A percentile compares a stretch with the other conserved stretches of the same genome.
These are phyloP conservation scores for Nicotiana rustica DNA, from an alignment of 305 asterid genomes.

Conservation along the genomic window DNA sequence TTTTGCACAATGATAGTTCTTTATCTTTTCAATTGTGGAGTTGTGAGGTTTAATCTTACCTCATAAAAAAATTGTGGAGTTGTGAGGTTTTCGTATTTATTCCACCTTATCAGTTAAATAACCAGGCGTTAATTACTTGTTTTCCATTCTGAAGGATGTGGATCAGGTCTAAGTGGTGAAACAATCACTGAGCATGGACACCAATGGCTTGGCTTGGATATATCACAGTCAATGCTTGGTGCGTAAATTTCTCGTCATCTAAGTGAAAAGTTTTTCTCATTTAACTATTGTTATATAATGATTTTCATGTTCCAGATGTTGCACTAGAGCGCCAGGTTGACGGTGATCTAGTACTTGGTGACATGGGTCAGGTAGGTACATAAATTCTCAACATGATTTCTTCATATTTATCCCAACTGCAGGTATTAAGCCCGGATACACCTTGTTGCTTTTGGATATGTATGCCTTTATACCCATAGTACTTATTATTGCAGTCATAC, in stretches of 20 bases:
- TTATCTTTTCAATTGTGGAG: background rate
- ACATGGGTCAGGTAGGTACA: constrained; percentile 83
- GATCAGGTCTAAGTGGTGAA: constrained; percentile 96
- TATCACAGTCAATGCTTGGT: constrained; percentile 89
- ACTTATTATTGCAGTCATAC: background rate
- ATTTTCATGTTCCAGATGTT: constrained; percentile 53
- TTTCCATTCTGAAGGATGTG: constrained; percentile 65
- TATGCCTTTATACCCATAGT: background rate
- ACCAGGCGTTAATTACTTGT: background rate
- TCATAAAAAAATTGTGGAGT: background rate
- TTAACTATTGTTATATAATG: constrained; percentile 27
- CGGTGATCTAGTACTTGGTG: constrained; percentile 86
- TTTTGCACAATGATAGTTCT: background rate
- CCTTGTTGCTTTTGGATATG: constrained; percentile 13
- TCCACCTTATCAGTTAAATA: background rate
- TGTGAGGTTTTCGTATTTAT: background rate
- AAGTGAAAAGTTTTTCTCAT: constrained; percentile 11
- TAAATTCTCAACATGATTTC: background rate
- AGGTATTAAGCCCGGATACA: background rate
- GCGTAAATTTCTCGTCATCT: constrained; percentile 34
- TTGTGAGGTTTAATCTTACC: background rate
- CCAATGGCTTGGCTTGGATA: constrained; percentile 93
- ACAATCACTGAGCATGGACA: constrained; percentile 83
- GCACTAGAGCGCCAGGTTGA: constrained; percentile 89
- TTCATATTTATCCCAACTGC: background rate